These are phyloP conservation scores for Hyaloscypha finlandica DNA, from an alignment of 495 filamentous ascomycete species.

Conservation along the genomic window DNA sequence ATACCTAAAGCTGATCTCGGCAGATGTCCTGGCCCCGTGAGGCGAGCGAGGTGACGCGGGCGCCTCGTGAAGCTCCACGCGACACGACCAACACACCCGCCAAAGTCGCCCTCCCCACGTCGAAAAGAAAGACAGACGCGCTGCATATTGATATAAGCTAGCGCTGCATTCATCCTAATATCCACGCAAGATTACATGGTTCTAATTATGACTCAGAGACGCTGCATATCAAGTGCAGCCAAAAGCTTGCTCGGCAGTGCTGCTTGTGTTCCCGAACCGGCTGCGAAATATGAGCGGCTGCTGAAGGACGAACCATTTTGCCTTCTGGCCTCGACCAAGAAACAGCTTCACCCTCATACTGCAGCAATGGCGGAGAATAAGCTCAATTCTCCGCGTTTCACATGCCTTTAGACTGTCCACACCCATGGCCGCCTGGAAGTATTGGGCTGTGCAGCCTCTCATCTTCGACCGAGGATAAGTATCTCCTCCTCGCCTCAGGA, in stretches of 20 bases:
- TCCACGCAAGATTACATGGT: constrained; percentile 9
- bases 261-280: constrained; percentile 8
- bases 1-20: constrained; percentile 3
- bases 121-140: constrained; percentile 17
- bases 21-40: not conserved
- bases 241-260: not conserved
- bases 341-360: constrained; percentile 27
- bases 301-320: constrained; percentile 33
- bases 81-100: not conserved
- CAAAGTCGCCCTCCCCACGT: constrained; percentile 2
- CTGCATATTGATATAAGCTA: constrained; percentile 23
- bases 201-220: constrained; percentile 32
- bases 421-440: constrained; percentile 27
- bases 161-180: constrained; percentile 7
- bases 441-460: constrained; percentile 42
- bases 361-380: constrained; percentile 22
- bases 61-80: constrained; percentile 23
- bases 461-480: constrained; percentile 31
- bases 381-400: constrained; percentile 46
- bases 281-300: constrained; percentile 21
- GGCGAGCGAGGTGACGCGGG: constrained; percentile 27
- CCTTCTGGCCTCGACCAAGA: constrained; percentile 33
- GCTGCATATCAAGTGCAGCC: not conserved
- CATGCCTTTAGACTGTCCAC: constrained; percentile 37
- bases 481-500: constrained; percentile 23